Evolutionary conservation across 169 alveolate genomes (phyloP), one percentile per base, ranked within the genome.

Genomic region (Plasmodium vivax): DNA sequence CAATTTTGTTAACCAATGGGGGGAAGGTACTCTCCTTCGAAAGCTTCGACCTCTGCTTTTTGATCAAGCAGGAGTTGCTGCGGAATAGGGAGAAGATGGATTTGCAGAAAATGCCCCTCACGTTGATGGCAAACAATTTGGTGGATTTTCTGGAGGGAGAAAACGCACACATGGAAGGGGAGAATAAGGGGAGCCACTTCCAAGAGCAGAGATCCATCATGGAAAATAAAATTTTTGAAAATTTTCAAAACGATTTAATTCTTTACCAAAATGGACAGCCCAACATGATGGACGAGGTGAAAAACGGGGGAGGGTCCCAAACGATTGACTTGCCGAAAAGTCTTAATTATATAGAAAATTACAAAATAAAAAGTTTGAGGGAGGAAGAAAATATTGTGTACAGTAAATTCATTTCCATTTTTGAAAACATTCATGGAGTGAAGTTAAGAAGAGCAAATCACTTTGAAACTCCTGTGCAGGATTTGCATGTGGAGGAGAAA

Each of bases 401-500:
- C 32, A 62, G 30, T 23, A 80, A 56, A 41, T 90, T n/a, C 72
- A 90, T 90, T 30, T 27, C 58, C 9, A 41, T 90, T 12, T 90
- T 90, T 90, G 91, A 90, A 90, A 23, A 30, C 30, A 90, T 90
- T 12, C 94, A 90, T 81, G 32, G 82, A 32, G 47, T 90, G 36
- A 90, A 90, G 72, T 90, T 90, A 74, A 90, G 45, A 41, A 90
- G 3, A 56, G 94, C 94, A 16, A 79, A 79, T 30, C 45, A 90
- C 34, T 90, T 90, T 23, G 94, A 90, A 90, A 90, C 94, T 23
- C 94, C 94, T 90, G 75, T 38, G 34, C 94, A 90, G 72, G 77
- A 90, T 79, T 32, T 38, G 12, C 14, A 58, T 90, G 94, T 80
- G 81, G 75, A 90, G 72, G 71, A 90, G 82, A 90, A 56, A 79